Evolutionary conservation across 768 basidiomycete species (phyloP), one percentile per base, ranked within the genome.

Genomic region (Saitozyma podzolica): DNA sequence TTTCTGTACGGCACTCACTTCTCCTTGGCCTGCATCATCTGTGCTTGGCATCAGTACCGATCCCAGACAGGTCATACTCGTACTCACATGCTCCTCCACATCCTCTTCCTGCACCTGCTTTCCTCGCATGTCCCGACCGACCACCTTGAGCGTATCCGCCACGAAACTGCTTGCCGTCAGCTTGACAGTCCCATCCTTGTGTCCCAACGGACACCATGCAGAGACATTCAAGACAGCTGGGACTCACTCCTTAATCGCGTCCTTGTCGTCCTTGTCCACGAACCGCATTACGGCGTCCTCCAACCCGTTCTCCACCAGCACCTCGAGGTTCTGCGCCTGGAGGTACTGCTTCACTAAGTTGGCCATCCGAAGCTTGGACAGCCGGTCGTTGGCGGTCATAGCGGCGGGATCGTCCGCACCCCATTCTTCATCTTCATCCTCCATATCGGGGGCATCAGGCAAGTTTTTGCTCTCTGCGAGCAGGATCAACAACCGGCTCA

Each of bases 241-340:
- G 5, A 85, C 89, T 67, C 67, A 93, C 92, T 82, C 85, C 67
- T 87, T 85, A 74, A 99, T 95, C 9, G 95, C 92, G 82, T 93
- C 90, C 39, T 86, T 87, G 78, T 96, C 93, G 73, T 97, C 95
- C 83, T 99, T 99, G 79, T 97, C 94, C 62, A 99, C 94, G 80
- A 90, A 98, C 80, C 88, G 84, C 82, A 91, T 88, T 56, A 99
- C 93, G 7, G 96, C 96, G 76, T 93, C 90, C 47, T 88, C 88
- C 89, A 99, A 90, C 29, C 89, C 92, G 48, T 84, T 83, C 80
- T 96, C 93, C 0, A 89, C 91, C 16, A 98, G 81, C 55, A 98
- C 81, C 81, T 96, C 92, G 73, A 98, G 80, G 77, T 94, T 91
- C 81, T 98, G 96, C 54, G 91, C 93, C 8, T 87, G 83, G 52